Evolutionary conservation across 331 rosid species (phyloP).

Genomic region (Pyracantha coccinea): DNA sequence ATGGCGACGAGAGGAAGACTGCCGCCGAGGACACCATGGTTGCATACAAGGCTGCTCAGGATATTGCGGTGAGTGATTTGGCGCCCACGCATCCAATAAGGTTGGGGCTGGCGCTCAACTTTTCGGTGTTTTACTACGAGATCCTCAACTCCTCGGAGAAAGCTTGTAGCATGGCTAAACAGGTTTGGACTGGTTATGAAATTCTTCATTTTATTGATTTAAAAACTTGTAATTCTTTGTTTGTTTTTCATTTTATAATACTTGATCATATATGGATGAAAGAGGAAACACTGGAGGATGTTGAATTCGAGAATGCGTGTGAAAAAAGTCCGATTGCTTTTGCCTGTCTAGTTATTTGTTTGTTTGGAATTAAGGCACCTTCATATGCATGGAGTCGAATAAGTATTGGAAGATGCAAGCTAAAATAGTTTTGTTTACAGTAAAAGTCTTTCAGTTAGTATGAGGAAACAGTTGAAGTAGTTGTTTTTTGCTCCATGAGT

Average conservation of each 20-base stretch:
- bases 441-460: background rate
- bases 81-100: conserved; percentile 33
- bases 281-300: background rate
- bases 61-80: conserved; percentile 27
- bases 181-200: conserved; percentile 8
- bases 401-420: background rate
- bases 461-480: background rate
- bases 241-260: background rate
- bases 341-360: background rate
- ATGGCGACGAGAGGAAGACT: conserved; percentile 25
- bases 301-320: background rate
- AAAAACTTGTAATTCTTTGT: background rate
- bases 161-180: conserved; percentile 36
- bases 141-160: conserved; percentile 33
- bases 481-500: background rate
- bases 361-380: background rate
- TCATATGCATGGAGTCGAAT: background rate
- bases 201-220: background rate
- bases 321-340: background rate
- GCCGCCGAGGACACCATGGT: conserved; percentile 35
- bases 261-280: background rate
- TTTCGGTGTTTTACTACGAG: conserved; percentile 38
- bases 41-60: conserved; percentile 37
- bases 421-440: background rate
- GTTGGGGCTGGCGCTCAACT: conserved; percentile 30